Conservation (phyloP, 768 basidiomycete species). For the Leccinum arenicola region DNA sequence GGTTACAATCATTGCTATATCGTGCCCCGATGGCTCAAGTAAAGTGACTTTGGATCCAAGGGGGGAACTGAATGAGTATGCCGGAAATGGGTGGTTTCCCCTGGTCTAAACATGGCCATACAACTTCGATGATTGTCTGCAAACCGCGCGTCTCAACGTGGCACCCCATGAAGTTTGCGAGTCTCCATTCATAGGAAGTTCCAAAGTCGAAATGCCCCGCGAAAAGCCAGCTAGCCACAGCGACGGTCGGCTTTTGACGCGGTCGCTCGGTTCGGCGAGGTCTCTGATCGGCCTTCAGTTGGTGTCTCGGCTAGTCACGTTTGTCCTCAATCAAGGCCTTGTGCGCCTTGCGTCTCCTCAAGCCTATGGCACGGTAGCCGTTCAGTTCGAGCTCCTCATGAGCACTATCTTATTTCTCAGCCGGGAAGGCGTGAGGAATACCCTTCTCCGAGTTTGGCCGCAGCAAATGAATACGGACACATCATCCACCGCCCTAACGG, state of each 20-base stretch:
- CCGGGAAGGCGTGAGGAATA: conserved; percentile 89
- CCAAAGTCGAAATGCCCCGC: conserved; percentile 11
- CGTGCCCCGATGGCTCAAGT: neutral
- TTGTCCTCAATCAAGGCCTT: conserved; percentile 83
- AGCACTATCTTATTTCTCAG: conserved; percentile 90
- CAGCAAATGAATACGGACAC: conserved; percentile 10
- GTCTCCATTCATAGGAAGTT: conserved; percentile 2
- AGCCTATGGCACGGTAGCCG: conserved; percentile 85
- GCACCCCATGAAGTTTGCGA: conserved; percentile 3
- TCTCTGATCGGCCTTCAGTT: conserved; percentile 87
- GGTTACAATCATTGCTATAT: neutral
- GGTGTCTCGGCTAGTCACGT: conserved; percentile 81
- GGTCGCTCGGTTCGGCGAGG: conserved; percentile 41
- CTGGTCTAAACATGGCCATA: conserved; percentile 13
- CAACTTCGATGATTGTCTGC: neutral
- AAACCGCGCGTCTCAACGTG: neutral
- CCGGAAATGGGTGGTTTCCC: neutral
- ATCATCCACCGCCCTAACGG: neutral
- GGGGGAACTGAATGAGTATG: neutral
- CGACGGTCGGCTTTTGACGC: conserved; percentile 21
- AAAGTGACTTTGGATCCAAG: neutral
- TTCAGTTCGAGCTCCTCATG: conserved; percentile 90
- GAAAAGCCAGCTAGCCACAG: neutral
- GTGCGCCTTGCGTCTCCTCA: conserved; percentile 81
- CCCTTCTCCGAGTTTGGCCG: conserved; percentile 62